Base-by-base conservation (phyloP, 345 rosid genomes). In the Xanthoceras sorbifolium region DNA sequence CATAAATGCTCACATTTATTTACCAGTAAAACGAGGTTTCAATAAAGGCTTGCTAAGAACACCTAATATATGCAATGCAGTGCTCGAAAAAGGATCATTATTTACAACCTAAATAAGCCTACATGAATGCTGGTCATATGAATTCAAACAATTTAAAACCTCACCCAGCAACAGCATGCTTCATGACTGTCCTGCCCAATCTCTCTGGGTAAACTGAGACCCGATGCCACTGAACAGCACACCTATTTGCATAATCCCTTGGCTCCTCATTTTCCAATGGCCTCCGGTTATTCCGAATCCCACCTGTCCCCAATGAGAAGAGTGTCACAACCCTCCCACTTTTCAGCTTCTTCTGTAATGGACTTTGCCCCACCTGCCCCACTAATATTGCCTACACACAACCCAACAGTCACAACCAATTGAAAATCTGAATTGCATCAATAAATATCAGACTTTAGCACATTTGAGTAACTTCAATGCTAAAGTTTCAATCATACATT, bases 221-320 rank as follows among this genome's bases (percentile, higher is more conserved):
- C 20, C 97, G 97, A 68, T 96, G 99, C 98, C 99, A 96, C 86
- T 93, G 99, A 77, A 96, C 89, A 2, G 84, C 67, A 66, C 86
- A 77, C 0, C 91, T 78, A 77, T 86, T 92, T 2, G 97, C 97
- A 84, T 87, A 91, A 65, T 91, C 97, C 38, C 72, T 84, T 0
- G 97, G 98, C 3, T 91, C 91, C 84, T 92, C 98, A 63, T 87
- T 89, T 72, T 84, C 87, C 64, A 89, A 40, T 0, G 97, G 97
- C 84, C 92, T 87, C 80, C 97, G 65, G 64, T 92, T 86, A 79
- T 93, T 91, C 44, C 87, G 91, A 26, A 96, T 84, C 68, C 99
- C 99, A 55, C 98, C 99, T 0, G 99, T 96, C 48, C 90, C 97
- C 36, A 96, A 64, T 10, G 97, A 84, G 77, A 96, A 85, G 57